These are phyloP conservation scores for Hymenoscyphus infarciens DNA, from an alignment of 2,329 filamentous ascomycete species.

Conservation along the genomic window DNA sequence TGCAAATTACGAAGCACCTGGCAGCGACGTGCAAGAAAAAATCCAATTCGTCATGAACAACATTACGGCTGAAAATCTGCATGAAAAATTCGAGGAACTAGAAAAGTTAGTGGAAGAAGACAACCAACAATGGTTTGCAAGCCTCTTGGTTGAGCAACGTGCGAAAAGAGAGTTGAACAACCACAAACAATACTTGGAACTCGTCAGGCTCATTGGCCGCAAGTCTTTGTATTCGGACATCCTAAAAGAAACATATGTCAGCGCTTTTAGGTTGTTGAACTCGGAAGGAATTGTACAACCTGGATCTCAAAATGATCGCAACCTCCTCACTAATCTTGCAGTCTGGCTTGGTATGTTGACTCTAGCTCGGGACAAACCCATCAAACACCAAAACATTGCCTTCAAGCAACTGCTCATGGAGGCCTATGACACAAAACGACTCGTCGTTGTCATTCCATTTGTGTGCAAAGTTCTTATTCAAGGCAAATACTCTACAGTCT, in stretches of 20 bases:
- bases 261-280: slow-evolving; percentile 82
- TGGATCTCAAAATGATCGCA: slow-evolving; percentile 77
- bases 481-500: slow-evolving; percentile 79
- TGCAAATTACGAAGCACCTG: slow-evolving; percentile 73
- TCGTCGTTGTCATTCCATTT: slow-evolving; percentile 92
- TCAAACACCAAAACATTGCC: slow-evolving; percentile 93
- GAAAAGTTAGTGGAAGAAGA: slow-evolving; percentile 72
- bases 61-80: slow-evolving; percentile 83
- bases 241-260: slow-evolving; percentile 87
- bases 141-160: slow-evolving; percentile 90
- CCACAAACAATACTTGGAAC: slow-evolving; percentile 85
- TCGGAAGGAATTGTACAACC: slow-evolving; percentile 83
- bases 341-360: slow-evolving; percentile 92
- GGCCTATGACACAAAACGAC: slow-evolving; percentile 85
- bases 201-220: slow-evolving; percentile 79
- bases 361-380: slow-evolving; percentile 88
- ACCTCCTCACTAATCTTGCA: slow-evolving; percentile 88
- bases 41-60: slow-evolving; percentile 97
- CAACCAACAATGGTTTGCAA: slow-evolving; percentile 95
- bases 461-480: slow-evolving; percentile 94
- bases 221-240: slow-evolving; percentile 80
- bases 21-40: slow-evolving; percentile 82
- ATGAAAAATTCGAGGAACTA: slow-evolving; percentile 79
- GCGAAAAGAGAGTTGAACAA: slow-evolving; percentile 98
- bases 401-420: slow-evolving; percentile 95